phyloP scores from a whole-genome alignment of 257 asterid genomes.

The Parsonsia alboflavescens region DNA sequence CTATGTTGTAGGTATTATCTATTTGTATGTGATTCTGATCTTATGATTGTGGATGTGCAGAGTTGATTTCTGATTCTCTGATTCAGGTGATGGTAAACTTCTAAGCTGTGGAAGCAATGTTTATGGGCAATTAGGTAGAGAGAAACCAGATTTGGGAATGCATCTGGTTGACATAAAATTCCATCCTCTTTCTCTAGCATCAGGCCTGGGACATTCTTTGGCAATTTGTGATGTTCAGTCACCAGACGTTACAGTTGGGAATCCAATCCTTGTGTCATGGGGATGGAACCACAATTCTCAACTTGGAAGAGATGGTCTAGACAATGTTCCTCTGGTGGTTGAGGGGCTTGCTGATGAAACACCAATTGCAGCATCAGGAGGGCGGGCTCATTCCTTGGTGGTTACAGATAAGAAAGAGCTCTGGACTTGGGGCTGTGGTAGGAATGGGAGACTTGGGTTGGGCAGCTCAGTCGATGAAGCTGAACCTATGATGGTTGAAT shows the following conservation, averaged over 20 bases:
- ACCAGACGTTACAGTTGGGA: conserved; percentile 23
- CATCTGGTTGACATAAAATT: conserved; percentile 42
- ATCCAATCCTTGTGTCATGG: conserved; percentile 56
- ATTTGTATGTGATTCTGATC: not conserved
- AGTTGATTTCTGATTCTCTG: conserved; percentile 10
- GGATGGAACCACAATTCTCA: conserved; percentile 85
- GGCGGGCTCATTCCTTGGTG: conserved; percentile 73
- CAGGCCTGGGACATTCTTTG: conserved; percentile 83
- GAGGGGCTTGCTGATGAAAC: conserved; percentile 42
- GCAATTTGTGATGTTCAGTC: conserved; percentile 50
- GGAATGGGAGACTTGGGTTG: conserved; percentile 82
- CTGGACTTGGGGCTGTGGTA: conserved; percentile 95
- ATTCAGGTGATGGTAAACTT: conserved; percentile 70
- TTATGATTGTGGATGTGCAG: conserved; percentile 10
- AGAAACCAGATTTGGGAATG: conserved; percentile 51
- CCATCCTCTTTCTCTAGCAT: conserved; percentile 51
- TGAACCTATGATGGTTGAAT: conserved; percentile 63
- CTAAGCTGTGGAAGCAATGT: conserved; percentile 85
- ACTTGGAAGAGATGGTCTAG: conserved; percentile 75
- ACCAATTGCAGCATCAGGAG: conserved; percentile 59
- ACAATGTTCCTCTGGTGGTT: conserved; percentile 42
- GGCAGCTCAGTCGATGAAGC: conserved; percentile 75
- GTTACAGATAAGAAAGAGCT: conserved; percentile 53
- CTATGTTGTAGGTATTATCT: conserved; percentile 51
- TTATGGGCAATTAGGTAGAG: conserved; percentile 82